Conservation (phyloP, 2,329 filamentous ascomycete species). For the Hyphodiscus sp. region DNA sequence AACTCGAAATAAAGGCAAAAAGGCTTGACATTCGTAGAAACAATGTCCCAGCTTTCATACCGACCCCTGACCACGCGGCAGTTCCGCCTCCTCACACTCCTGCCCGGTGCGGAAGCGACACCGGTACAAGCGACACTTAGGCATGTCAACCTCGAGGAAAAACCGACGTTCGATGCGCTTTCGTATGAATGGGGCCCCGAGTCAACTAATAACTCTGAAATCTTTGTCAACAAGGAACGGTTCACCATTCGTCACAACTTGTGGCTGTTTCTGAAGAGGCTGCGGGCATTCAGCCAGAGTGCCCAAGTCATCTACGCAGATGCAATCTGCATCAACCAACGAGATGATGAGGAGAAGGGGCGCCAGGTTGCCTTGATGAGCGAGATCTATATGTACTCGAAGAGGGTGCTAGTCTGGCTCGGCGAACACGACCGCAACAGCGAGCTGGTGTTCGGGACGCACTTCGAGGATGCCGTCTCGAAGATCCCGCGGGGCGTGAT, state of each 20-base stretch:
- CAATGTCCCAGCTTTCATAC: background rate
- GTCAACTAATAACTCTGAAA: background rate
- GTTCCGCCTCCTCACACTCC: conserved; percentile 5
- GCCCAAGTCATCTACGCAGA: conserved; percentile 1
- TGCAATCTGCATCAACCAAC: background rate
- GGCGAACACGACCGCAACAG: conserved; percentile 3
- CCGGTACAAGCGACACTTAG: conserved; percentile 1
- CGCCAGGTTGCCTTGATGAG: conserved; percentile 6
- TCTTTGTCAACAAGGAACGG: background rate
- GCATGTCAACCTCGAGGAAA: conserved; percentile 1
- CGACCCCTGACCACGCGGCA: background rate
- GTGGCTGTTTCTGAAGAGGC: background rate
- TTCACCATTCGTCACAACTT: background rate
- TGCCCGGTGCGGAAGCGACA: background rate
- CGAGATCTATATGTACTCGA: conserved; percentile 3
- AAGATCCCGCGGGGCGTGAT: background rate
- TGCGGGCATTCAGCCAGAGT: background rate
- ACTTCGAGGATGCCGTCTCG: background rate
- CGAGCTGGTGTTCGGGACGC: conserved; percentile 1
- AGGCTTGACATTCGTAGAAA: background rate
- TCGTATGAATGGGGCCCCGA: conserved; percentile 2
- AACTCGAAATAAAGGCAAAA: no score
- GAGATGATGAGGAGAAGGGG: conserved; percentile 4
- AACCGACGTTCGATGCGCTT: background rate
- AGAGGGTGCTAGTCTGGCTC: conserved; percentile 7